Base-by-base conservation (phyloP, 352 stramenopile species). In the Salisapilia sapeloensis region DNA sequence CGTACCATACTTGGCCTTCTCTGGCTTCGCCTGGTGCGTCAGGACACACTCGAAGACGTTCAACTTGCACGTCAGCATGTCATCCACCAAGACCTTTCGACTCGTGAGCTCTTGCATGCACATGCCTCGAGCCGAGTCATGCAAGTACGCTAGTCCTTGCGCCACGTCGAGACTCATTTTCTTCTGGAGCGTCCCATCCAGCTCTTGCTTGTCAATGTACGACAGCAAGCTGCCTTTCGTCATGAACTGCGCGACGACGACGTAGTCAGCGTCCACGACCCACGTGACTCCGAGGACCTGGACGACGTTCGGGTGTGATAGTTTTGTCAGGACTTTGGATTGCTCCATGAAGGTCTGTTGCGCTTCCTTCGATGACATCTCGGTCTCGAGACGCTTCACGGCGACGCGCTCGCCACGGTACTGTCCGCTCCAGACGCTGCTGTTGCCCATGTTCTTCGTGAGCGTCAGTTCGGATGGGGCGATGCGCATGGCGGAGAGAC, bases 191-290 rank as follows among this genome's bases (percentile, higher is more conserved):
- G 47, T 40, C 18, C 76, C 48, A 32, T 66, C 54, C 13, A 87
- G 35, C 9, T 81, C 53, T n/a, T n/a, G n/a, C 11, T 67, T 33
- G 15, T 81, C 53, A 1, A 46, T 39, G 29, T 79, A 71, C 14
- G 55, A 38, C 11, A 83, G 57, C 36, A 87, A 29, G 26, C 67
- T 80, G 30, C 64, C 61, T 39, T 78, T 80, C 24, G 72, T 59
- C 57, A 81, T 62, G 37, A 72, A 87, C 46, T 87, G 67, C 3
- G 62, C 60, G 18, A 87, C 56, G 12, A 80, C 51, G 4, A 60
- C 56, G 24, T 83, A 84, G 44, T 87, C 71, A n/a, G 65, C 81
- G 10, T 69, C 67, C 16, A 60, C 57, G 17, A 87, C 33, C 63
- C 60, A 83, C 9, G 64, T 74, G 6, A 84, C 62, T 7, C 71